Percentiles rank a stretch among this genome's conserved stretches.
These are phyloP conservation scores for Barnettozyma salicaria DNA, from an alignment of 805 yeast genomes.

Conservation along the genomic window DNA sequence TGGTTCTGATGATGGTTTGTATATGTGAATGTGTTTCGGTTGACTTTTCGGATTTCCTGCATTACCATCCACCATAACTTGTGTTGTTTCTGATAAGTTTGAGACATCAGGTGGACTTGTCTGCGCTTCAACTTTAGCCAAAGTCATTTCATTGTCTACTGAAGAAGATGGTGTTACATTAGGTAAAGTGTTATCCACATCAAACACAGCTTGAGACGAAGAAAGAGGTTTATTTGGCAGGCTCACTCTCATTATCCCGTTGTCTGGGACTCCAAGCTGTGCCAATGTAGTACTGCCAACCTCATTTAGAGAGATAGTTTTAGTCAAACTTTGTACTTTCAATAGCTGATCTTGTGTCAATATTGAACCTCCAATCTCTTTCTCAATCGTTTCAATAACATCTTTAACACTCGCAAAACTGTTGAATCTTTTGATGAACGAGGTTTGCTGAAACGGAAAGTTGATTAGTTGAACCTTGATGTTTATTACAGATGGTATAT, in stretches of 20 bases:
- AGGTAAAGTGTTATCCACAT: too few species aligned
- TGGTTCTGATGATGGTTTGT: constrained; percentile 16
- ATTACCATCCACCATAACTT: too few species aligned
- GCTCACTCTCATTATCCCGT: constrained; percentile 24
- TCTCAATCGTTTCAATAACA: constrained; percentile 17
- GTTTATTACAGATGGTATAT: constrained; percentile 18
- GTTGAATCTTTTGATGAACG: constrained; percentile 23
- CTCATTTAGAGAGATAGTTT: constrained; percentile 13
- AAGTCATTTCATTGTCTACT: too few species aligned
- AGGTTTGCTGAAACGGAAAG: constrained; percentile 20
- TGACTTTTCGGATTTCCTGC: constrained; percentile 9
- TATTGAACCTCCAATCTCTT: constrained; percentile 15
- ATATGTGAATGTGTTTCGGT: constrained; percentile 24
- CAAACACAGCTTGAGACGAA: neutral
- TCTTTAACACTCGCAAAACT: constrained; percentile 13
- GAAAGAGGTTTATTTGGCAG: constrained; percentile 1
- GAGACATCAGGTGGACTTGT: too few species aligned
- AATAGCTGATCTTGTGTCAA: constrained; percentile 14
- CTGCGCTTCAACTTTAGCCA: too few species aligned
- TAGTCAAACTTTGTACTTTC: constrained; percentile 20
- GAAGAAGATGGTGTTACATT: too few species aligned
- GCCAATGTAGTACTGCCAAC: constrained; percentile 10
- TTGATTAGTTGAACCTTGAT: constrained; percentile 29
- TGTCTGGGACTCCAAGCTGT: constrained; percentile 22
- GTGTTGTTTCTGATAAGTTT: too few species aligned